Percentiles rank a stretch among this genome's conserved stretches.
These are phyloP conservation scores for Metschnikowia cerradonensis DNA, from an alignment of 805 yeast genomes.

Conservation along the genomic window DNA sequence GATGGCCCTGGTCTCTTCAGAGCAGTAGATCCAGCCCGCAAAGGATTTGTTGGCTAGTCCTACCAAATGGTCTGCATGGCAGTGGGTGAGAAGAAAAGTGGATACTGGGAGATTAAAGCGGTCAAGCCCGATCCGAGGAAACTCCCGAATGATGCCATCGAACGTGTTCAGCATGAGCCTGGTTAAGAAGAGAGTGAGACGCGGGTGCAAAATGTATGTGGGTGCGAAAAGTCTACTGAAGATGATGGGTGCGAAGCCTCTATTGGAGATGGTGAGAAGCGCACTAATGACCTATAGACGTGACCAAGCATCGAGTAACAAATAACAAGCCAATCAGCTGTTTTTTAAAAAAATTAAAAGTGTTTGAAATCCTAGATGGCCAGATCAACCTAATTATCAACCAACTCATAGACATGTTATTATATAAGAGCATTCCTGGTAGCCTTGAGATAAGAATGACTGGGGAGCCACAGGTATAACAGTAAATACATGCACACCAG, in stretches of 20 bases:
- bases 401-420: no score
- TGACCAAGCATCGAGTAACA: no score
- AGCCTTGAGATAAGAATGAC: no score
- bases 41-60: conserved; percentile 43
- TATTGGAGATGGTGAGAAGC: not conserved
- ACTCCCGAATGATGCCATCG: conserved; percentile 43
- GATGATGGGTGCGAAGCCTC: not conserved
- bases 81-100: conserved; percentile 43
- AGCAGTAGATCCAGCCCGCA: conserved; percentile 45
- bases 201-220: conserved; percentile 10
- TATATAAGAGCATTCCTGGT: no score
- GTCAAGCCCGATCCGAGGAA: conserved; percentile 44
- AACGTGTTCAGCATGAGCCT: conserved; percentile 25
- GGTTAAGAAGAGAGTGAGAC: not conserved
- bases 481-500: no score
- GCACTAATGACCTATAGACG: not conserved
- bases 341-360: not conserved
- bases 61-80: conserved; percentile 50
- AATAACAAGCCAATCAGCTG: not conserved
- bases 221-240: conserved; percentile 3
- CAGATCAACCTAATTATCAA: no score
- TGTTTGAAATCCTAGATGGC: no score
- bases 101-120: conserved; percentile 24
- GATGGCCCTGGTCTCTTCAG: conserved; percentile 34
- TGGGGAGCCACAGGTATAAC: no score